Base-by-base conservation (phyloP, 2,329 filamentous ascomycete species). In the Penicillium sp. region DNA sequence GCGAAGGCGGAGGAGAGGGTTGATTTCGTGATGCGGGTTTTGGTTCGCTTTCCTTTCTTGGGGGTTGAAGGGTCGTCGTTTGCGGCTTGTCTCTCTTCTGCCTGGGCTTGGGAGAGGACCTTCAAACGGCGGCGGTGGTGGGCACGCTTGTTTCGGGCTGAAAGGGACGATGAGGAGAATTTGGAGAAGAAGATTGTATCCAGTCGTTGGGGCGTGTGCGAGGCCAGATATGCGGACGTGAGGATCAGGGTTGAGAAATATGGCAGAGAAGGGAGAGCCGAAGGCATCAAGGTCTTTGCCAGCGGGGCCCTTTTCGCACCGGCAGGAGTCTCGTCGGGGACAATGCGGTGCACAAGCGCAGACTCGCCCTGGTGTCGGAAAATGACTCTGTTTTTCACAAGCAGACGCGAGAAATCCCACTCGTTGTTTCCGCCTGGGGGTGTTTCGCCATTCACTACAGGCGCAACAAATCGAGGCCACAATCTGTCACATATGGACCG, bases 391-490 rank as follows among this genome's bases (percentile, higher is more conserved):
- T 80, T 79, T 48, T 71, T 74, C n/a, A 81, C 87, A 56, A 97
- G 83, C 8, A 99, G 80, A 61, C 90, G 88, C 15, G 90, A 88
- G 75, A 97, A 97, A 69, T 97, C 91, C 66, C 89, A 87, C 10
- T 89, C 86, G 2, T 89, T 9, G 38, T 60, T 68, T 27, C 65
- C 62, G 6, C 75, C 75, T 5, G 74, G 75, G 1, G 77, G 71
- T 0, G 62, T 55, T 58, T 89, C 87, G n/a, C 89, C 89, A 1
- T 86, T 84, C 1, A 87, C 75, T 25, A 97, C 84, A 0, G 93
- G 93, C 7, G 85, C 83, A 0, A 90, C 87, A 74, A 99, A 97
- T 4, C 87, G 84, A 12, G 88, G 87, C 94, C 94, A 99, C 21
- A 97, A 82, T 43, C 87, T 84, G 49, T 84, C 75, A 69, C 89